Percentiles rank a stretch among this genome's conserved stretches.
Evolutionary conservation across 164 flowering plant species (phyloP).

Genomic region (Protea cynaroides): DNA sequence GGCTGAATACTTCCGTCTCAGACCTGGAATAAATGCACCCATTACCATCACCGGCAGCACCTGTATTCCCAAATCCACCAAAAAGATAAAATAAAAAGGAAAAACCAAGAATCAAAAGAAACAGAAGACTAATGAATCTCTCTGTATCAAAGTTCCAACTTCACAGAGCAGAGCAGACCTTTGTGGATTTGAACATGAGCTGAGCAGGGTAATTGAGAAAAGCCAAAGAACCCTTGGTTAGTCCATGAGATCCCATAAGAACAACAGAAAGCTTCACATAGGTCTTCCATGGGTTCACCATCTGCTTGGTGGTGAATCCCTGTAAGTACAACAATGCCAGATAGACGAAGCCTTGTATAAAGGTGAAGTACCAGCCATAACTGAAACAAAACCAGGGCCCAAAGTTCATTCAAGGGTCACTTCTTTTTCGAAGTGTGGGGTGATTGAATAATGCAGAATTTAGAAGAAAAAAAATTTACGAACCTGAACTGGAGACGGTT

Average conservation of each 20-base stretch:
- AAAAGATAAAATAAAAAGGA: not conserved
- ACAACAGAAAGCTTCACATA: slow-evolving; percentile 69
- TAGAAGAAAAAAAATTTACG: not conserved
- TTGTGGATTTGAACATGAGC: slow-evolving; percentile 77
- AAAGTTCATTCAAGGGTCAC: too few species aligned
- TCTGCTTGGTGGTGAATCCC: slow-evolving; percentile 68
- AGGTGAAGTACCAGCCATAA: slow-evolving; percentile 81
- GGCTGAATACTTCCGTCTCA: slow-evolving; percentile 59
- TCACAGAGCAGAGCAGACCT: slow-evolving; percentile 28
- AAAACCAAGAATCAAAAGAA: not conserved
- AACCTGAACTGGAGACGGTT: slow-evolving; percentile 64
- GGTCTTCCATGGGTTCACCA: slow-evolving; percentile 79
- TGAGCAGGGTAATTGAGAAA: slow-evolving; percentile 77
- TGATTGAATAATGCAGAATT: too few species aligned
- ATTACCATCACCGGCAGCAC: slow-evolving; percentile 84
- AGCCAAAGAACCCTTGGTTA: slow-evolving; percentile 72
- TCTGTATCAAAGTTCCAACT: not conserved
- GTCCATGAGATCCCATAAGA: slow-evolving; percentile 70
- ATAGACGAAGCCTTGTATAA: slow-evolving; percentile 69
- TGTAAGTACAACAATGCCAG: slow-evolving; percentile 44
- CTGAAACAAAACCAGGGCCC: slow-evolving; percentile 21
- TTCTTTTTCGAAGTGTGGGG: too few species aligned
- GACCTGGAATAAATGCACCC: slow-evolving; percentile 80
- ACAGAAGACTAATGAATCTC: not conserved
- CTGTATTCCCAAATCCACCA: slow-evolving; percentile 20